A percentile compares a stretch with the other conserved stretches of the same genome.
Evolutionary conservation across 2,329 filamentous ascomycete species (phyloP).

Genomic region (Sporothrix schenckii): DNA sequence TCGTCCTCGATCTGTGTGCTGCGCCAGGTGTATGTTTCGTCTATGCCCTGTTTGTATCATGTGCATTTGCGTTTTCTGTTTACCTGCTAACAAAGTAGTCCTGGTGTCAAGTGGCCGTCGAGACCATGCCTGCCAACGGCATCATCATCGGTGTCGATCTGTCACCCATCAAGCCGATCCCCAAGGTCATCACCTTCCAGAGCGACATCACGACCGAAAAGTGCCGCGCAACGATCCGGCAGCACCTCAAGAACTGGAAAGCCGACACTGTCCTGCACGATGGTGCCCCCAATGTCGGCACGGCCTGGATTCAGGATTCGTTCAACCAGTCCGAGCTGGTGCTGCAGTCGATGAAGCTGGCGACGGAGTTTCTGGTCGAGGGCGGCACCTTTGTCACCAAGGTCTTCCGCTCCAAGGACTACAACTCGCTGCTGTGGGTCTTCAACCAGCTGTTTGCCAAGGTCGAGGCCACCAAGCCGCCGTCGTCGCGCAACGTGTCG

Average conservation of each 20-base stretch:
- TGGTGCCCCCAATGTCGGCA: constrained; percentile 96
- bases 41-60: neutral
- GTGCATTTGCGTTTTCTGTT: neutral
- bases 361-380: constrained; percentile 87
- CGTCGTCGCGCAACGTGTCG: constrained; percentile 91
- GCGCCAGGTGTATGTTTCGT: constrained; percentile 75
- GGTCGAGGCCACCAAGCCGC: constrained; percentile 96
- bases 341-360: constrained; percentile 86
- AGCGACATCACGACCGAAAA: constrained; percentile 98
- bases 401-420: constrained; percentile 95
- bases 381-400: constrained; percentile 96
- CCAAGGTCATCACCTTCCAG: constrained; percentile 91
- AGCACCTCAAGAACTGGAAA: constrained; percentile 94
- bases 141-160: constrained; percentile 95
- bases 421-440: constrained; percentile 94
- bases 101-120: constrained; percentile 95
- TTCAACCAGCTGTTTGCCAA: constrained; percentile 95
- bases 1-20: constrained; percentile 94
- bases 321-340: constrained; percentile 96
- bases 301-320: constrained; percentile 96
- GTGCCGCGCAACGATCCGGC: constrained; percentile 84
- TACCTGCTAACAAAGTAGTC: constrained; percentile 54
- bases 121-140: constrained; percentile 88
- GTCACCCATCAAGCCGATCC: constrained; percentile 92
- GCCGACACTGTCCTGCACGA: constrained; percentile 95